Percentiles rank a stretch among this genome's conserved stretches.
These are phyloP conservation scores for Platismatia glauca DNA, from an alignment of 495 filamentous ascomycete genomes.

Conservation along the genomic window DNA sequence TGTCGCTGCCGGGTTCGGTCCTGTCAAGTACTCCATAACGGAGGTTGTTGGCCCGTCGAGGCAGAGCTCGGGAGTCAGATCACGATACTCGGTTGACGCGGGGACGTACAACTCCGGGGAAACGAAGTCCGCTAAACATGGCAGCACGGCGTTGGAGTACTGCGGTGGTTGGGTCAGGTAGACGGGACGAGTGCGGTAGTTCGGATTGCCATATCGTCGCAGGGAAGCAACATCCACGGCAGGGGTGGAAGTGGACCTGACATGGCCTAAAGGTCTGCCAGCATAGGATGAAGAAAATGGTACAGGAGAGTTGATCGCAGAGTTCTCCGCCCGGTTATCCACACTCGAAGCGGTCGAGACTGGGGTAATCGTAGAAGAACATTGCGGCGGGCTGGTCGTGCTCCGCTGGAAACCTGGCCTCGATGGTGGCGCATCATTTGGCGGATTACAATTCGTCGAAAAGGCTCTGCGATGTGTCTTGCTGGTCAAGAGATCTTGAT, in stretches of 20 bases:
- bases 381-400: constrained; percentile 54
- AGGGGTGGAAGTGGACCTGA: constrained; percentile 57
- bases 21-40: constrained; percentile 67
- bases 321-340: constrained; percentile 28
- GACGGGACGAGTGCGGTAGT: constrained; percentile 67
- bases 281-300: constrained; percentile 45
- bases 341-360: constrained; percentile 37
- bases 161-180: constrained; percentile 49
- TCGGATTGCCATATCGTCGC: constrained; percentile 66
- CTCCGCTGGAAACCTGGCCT: constrained; percentile 46
- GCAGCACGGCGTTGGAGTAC: constrained; percentile 36
- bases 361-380: constrained; percentile 46
- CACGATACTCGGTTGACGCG: constrained; percentile 15
- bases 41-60: constrained; percentile 47
- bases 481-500: constrained; percentile 40
- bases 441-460: constrained; percentile 47
- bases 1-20: constrained; percentile 67
- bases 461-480: constrained; percentile 45
- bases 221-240: constrained; percentile 58
- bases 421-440: constrained; percentile 38
- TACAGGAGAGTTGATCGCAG: constrained; percentile 53
- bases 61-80: constrained; percentile 30
- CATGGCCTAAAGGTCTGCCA: constrained; percentile 41
- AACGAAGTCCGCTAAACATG: constrained; percentile 38
- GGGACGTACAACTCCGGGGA: constrained; percentile 27